Evolutionary conservation across 257 asterid species (phyloP), one percentile per base, ranked within the genome.

Genomic region (Thymus quinquecostatus): DNA sequence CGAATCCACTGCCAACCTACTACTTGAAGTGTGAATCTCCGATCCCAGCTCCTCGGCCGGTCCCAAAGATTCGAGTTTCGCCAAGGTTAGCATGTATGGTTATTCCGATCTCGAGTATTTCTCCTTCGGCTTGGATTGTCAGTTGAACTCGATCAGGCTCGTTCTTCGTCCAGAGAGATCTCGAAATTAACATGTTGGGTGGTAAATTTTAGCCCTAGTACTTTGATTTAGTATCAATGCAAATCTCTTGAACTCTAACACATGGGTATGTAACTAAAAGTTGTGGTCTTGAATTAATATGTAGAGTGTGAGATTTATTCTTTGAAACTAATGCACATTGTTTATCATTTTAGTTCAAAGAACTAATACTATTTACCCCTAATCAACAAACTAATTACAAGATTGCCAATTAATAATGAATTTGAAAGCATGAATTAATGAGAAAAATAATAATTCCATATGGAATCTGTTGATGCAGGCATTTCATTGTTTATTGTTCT

Each of bases 1-100:
- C 51, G 14, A 55, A 49, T 36, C 67, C 40, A 8, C 66, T 70
- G 0, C 66, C 74, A 1, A 68, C 73, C 0, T 70, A 72, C 40
- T 67, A 63, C 59, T 47, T 81, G 40, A 70, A 38, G 79, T 50
- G 34, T 44, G 61, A 57, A 10, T 1, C 12, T 32, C 91, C 89
- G 0, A 79, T 89, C 63, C 96, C 96, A 6, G 85, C 96, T 2
- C 91, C 89, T 0, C 82, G 92, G n/a, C 91, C 92, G 4, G 78
- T 84, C 75, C 86, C 88, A 5, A 76, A 44, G 73, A 72, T 83
- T 14, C 84, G 86, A 2, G 48, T 89, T 72, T 89, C 96, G 5
- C 96, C 96, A 1, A 75, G 86, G 81, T 77, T 86, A n/a, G 67
- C 84, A 1, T 70, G 69, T 55, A 82, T 85, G 88, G 96, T 76